Evolutionary conservation across 2,329 filamentous ascomycete species (phyloP).

Genomic region (Colletotrichum eleusines): DNA sequence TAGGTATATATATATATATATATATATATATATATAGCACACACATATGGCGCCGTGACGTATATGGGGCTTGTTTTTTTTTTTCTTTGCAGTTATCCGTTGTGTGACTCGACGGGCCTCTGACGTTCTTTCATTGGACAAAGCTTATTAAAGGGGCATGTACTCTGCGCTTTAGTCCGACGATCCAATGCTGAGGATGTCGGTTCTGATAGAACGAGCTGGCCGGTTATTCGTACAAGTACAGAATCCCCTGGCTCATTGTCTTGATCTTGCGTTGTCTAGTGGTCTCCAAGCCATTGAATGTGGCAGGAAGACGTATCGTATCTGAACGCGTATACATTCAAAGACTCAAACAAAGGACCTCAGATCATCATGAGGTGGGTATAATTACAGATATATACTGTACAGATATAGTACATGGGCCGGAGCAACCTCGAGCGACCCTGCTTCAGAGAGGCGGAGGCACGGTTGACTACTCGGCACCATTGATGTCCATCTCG

Average conservation of each 20-base stretch:
- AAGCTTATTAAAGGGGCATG: constrained; percentile 52
- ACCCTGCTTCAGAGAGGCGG: not conserved
- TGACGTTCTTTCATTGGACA: constrained; percentile 16
- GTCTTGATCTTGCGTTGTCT: constrained; percentile 69
- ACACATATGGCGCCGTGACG: constrained; percentile 36
- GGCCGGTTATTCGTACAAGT: constrained; percentile 39
- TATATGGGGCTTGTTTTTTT: constrained; percentile 28
- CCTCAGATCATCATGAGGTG: constrained; percentile 30
- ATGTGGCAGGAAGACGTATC: constrained; percentile 70
- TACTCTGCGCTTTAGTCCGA: constrained; percentile 75
- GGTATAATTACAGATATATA: constrained; percentile 40
- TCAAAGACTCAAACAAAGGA: not conserved
- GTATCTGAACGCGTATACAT: constrained; percentile 68
- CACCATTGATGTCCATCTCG: constrained; percentile 76
- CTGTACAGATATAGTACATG: constrained; percentile 35
- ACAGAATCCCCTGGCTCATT: constrained; percentile 25
- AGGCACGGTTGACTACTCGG: constrained; percentile 46
- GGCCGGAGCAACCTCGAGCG: not conserved
- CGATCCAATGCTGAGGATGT: constrained; percentile 68
- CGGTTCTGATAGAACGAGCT: constrained; percentile 74
- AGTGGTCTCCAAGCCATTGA: constrained; percentile 70
- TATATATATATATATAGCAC: no score
- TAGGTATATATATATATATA: no score
- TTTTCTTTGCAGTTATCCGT: constrained; percentile 5
- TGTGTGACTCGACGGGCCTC: constrained; percentile 10